These are phyloP conservation scores for Scutellaria minor DNA, from an alignment of 257 asterid genomes.

Conservation along the genomic window DNA sequence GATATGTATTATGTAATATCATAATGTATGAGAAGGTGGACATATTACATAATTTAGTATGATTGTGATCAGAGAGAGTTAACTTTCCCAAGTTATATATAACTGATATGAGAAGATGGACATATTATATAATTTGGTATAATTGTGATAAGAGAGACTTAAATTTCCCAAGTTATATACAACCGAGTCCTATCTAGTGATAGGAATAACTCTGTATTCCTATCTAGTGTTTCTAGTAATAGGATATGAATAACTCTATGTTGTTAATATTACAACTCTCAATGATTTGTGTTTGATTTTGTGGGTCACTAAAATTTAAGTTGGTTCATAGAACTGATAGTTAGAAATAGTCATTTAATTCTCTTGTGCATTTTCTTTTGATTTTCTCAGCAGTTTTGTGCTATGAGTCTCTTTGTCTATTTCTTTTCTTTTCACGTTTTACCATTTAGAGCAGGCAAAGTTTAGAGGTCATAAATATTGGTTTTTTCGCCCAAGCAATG, in stretches of 20 bases:
- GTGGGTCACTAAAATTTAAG: neutral
- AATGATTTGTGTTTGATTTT: neutral
- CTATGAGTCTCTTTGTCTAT: neutral
- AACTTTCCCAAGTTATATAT: neutral
- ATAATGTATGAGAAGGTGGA: neutral
- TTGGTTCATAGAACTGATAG: neutral
- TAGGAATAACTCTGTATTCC: neutral
- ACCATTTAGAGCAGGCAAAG: neutral
- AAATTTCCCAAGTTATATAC: neutral
- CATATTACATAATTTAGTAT: neutral
- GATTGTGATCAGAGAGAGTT: neutral
- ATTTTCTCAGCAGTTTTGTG: neutral
- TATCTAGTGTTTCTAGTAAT: neutral
- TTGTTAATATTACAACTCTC: neutral
- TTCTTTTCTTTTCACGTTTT: neutral
- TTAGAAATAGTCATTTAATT: neutral
- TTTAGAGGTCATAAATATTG: slow-evolving; percentile 5
- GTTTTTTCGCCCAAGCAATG: neutral
- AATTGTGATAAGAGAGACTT: neutral
- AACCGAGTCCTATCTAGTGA: neutral
- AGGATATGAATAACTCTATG: neutral
- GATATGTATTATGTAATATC: neutral
- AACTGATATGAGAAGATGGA: neutral
- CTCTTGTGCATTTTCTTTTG: slow-evolving; percentile 2
- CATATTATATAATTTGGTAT: neutral